Base-by-base conservation (phyloP, 176 grass and related monocot genomes). In the Canna indica region DNA sequence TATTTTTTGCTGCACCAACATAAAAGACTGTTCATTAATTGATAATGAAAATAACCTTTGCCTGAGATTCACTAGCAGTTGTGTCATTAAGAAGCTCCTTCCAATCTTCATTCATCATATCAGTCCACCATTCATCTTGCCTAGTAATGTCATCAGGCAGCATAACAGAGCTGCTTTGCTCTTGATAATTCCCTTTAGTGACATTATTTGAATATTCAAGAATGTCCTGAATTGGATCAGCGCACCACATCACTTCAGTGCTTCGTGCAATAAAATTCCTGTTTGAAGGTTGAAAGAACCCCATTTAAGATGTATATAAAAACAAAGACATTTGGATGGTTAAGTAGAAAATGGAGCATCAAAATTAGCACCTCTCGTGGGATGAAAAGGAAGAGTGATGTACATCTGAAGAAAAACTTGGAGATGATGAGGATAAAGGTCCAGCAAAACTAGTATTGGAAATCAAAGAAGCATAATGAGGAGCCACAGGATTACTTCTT, bases 61-160 rank as follows among this genome's bases (percentile, higher is more conserved):
- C 16, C 33, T 83, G 75, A 69, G 59, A 52, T 36, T 73, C 68
- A 74, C 58, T 42, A 46, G 31, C 69, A 78, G 20, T 29, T 63
- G 58, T 73, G 63, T 83, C 75, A 73, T 68, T 67, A 18, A 83
- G 44, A 74, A 83, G 72, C 27, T 69, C 81, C 44, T 83, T 78
- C 81, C 81, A 83, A 77, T 83, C 80, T 64, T 77, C 74, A 59
- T 77, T 76, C 16, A 83, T 77, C 1, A 83, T 54, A 36, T 83
- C 80, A 46, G 58, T 77, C 80, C 80, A 83, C 74, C 80, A 83
- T 12, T 83, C 80, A 67, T 32, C 52, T 59, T 39, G 80, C 36
- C 36, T 77, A 45, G 25, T 54, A 48, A 73, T 41, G 48, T 83
- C 80, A 66, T 76, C 74, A 67, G 74, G 36, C 36, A 31, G 56